Percentiles rank a stretch among this genome's conserved stretches.
phyloP scores from a whole-genome alignment of 1,284 basidiomycete species.

The Psilocybe mexicana region DNA sequence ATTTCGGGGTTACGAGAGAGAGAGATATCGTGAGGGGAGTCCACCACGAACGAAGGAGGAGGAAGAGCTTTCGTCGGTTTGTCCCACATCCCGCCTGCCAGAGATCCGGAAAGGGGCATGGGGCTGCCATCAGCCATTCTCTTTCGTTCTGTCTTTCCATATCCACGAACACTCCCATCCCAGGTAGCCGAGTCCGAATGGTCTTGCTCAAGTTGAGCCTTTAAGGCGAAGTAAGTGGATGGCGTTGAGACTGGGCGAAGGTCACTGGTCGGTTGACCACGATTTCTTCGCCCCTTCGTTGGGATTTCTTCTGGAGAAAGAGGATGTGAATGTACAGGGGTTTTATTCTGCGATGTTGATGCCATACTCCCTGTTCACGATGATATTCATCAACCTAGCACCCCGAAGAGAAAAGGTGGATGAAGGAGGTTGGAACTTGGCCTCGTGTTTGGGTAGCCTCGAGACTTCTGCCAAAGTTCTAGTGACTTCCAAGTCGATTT shows the following conservation, averaged over 20 bases:
- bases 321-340: slow-evolving; percentile 67
- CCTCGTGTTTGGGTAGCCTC: neutral
- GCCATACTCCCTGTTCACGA: slow-evolving; percentile 25
- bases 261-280: slow-evolving; percentile 23
- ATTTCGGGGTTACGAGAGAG: slow-evolving; percentile 31
- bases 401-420: neutral
- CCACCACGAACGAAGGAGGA: slow-evolving; percentile 57
- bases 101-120: slow-evolving; percentile 31
- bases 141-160: slow-evolving; percentile 41
- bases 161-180: slow-evolving; percentile 64
- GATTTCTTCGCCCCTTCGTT: slow-evolving; percentile 39
- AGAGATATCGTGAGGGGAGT: slow-evolving; percentile 40
- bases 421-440: neutral
- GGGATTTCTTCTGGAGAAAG: slow-evolving; percentile 55
- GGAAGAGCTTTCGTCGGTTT: slow-evolving; percentile 36
- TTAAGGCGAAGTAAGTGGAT: slow-evolving; percentile 60
- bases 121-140: slow-evolving; percentile 26
- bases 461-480: neutral
- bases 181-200: slow-evolving; percentile 41
- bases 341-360: slow-evolving; percentile 37
- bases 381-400: neutral
- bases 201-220: slow-evolving; percentile 55
- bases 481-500: neutral
- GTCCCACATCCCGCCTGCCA: slow-evolving; percentile 36
- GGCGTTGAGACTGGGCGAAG: slow-evolving; percentile 26